Conservation (phyloP, 495 filamentous ascomycete species). For the Lepraria neglecta region DNA sequence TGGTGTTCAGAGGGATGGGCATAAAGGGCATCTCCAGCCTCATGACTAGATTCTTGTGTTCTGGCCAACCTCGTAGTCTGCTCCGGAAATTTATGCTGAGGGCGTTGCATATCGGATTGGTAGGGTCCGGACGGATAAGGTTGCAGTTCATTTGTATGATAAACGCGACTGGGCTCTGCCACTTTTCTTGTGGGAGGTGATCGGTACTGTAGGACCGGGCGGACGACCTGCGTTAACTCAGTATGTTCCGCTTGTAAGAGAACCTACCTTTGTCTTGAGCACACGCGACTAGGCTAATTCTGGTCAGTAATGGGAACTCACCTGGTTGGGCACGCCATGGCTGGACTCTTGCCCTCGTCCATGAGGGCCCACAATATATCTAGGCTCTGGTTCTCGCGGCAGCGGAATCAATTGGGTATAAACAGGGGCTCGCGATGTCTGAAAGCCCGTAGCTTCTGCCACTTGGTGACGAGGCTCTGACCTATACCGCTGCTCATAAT, state of each 20-base stretch:
- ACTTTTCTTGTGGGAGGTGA: not conserved
- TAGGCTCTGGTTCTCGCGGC: not conserved
- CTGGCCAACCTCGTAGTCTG: not conserved
- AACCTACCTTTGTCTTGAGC: slow-evolving; percentile 13
- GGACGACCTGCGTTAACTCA: slow-evolving; percentile 6
- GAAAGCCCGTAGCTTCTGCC: not conserved
- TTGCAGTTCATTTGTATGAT: not conserved
- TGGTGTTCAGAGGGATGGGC: not conserved
- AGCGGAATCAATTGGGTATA: slow-evolving; percentile 1
- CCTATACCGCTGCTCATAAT: not conserved
- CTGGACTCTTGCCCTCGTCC: not conserved
- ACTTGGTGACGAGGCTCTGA: not conserved
- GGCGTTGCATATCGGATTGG: not conserved
- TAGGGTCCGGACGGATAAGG: not conserved
- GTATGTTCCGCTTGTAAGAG: slow-evolving; percentile 2
- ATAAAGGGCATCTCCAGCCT: not conserved
- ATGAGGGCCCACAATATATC: not conserved
- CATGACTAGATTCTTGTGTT: not conserved
- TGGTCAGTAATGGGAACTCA: slow-evolving; percentile 5
- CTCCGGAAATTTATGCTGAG: not conserved
- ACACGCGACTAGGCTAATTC: not conserved
- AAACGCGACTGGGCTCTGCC: not conserved
- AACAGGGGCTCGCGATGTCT: not conserved
- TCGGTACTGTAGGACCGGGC: slow-evolving; percentile 1
- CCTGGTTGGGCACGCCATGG: slow-evolving; percentile 9